Percentiles rank a stretch among this genome's conserved stretches.
phyloP scores from a whole-genome alignment of 1,284 basidiomycete genomes.

The Prillingera fragicola region DNA sequence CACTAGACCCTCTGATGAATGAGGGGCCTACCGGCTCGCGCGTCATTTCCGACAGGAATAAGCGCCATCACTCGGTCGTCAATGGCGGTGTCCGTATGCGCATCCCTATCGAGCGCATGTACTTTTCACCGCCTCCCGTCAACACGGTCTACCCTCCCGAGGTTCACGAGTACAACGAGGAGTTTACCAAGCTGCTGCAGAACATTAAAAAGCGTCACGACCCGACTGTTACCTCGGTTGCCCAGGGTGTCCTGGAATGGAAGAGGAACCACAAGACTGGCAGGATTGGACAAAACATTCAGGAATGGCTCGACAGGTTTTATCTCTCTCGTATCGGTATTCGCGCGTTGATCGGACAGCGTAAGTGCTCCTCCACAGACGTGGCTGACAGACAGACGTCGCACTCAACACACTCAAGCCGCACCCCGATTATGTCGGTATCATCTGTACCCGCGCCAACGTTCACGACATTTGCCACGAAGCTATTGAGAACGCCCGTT shows the following conservation, averaged over 20 bases:
- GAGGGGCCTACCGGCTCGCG: conserved; percentile 26
- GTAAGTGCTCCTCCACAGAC: conserved; percentile 23
- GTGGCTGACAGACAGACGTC: conserved; percentile 57
- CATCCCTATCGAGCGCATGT: conserved; percentile 57
- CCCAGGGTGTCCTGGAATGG: conserved; percentile 70
- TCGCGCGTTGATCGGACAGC: conserved; percentile 82
- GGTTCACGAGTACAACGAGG: conserved; percentile 86
- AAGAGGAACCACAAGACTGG: conserved; percentile 51
- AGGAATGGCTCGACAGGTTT: conserved; percentile 94
- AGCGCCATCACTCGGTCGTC: conserved; percentile 14
- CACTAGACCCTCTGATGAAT: conserved; percentile 43
- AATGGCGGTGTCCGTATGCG: conserved; percentile 19
- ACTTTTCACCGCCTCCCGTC: conserved; percentile 67
- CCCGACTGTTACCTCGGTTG: conserved; percentile 94
- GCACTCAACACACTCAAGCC: conserved; percentile 84
- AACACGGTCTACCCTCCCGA: conserved; percentile 81
- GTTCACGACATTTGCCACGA: conserved; percentile 95
- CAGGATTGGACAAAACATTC: conserved; percentile 70
- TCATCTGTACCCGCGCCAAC: conserved; percentile 96
- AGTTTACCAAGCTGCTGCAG: conserved; percentile 82
- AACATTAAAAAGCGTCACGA: conserved; percentile 93
- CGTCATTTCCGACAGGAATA: conserved; percentile 6
- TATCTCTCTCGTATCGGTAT: conserved; percentile 97
- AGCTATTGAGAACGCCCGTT: conserved; percentile 93
- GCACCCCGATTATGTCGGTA: conserved; percentile 90